Percentiles rank a stretch among this genome's conserved stretches.
Conservation (phyloP, 1,284 basidiomycete species). For the Papiliotrema laurentii region DNA sequence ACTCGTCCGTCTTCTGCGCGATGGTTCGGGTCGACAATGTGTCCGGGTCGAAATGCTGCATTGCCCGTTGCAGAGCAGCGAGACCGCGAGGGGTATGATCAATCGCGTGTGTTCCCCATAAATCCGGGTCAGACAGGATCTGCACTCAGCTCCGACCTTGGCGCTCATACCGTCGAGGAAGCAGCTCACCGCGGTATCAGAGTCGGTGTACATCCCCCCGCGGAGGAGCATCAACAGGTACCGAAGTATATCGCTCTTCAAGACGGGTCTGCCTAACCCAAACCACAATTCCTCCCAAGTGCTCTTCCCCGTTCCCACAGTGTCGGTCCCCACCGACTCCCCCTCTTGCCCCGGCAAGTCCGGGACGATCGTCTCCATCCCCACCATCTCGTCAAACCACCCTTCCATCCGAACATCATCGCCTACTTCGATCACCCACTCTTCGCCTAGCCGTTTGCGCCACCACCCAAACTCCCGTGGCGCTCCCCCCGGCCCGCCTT, state of each 20-base stretch:
- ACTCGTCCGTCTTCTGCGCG: no score
- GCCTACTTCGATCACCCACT: conserved; percentile 18
- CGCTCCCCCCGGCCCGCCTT: conserved; percentile 15
- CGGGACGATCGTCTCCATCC: background rate
- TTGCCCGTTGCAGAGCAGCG: conserved; percentile 2
- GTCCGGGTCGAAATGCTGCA: conserved; percentile 4
- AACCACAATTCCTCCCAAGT: conserved; percentile 19
- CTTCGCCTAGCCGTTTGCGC: conserved; percentile 10
- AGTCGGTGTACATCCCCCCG: conserved; percentile 34
- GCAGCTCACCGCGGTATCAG: conserved; percentile 24
- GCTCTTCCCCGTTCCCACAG: conserved; percentile 6
- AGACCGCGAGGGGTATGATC: conserved; percentile 2
- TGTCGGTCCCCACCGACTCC: no score
- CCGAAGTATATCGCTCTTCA: conserved; percentile 27
- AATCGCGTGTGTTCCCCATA: conserved; percentile 6
- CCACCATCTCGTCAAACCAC: conserved; percentile 5
- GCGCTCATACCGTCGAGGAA: background rate
- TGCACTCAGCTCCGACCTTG: background rate
- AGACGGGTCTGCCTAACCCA: conserved; percentile 13
- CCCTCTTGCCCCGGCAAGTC: background rate
- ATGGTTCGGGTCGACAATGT: background rate
- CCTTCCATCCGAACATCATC: conserved; percentile 18
- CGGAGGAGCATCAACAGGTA: conserved; percentile 26
- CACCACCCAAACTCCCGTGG: conserved; percentile 19
- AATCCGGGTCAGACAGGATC: conserved; percentile 2